Evolutionary conservation across 2,329 filamentous ascomycete species (phyloP), one percentile per base, ranked within the genome.

Genomic region (Fusarium citri): DNA sequence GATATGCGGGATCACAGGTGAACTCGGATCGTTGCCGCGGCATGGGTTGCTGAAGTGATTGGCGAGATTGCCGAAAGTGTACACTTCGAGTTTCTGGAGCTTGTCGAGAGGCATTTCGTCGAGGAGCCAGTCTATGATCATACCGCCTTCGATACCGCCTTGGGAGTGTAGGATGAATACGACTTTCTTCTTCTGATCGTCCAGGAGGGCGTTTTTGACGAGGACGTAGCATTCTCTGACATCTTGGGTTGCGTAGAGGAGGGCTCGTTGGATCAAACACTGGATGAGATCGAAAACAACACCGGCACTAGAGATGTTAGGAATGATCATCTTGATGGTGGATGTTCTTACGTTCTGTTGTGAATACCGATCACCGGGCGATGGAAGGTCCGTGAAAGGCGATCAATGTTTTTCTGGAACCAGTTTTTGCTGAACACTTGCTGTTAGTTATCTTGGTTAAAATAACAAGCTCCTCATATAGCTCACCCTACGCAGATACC

Each of bases 121-220:
- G 2, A 69, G 64, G 9, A 69, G 66, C 66, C 66, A 69, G 37
- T 69, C 65, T 8, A 69, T 37, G 7, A 69, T 69, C 60, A 69
- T 68, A 5, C 66, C 66, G 5, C 65, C 66, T 40, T 69, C 66
- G 1, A 69, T 69, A 15, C 65, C 60, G 0, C 66, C 60, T 11
- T 69, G 66, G 0, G 66, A 69, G 16, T 69, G 65, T 0, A 69
- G 49, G 4, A 69, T 68, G 14, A 69, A 42, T 41, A 69, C 14
- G 1, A 69, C 66, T 8, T 69, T 69, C 14, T 53, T 66, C 51
- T 65, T 66, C 5, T 46, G 26, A 1, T 50, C 43, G 4, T 62
- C 47, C 8, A 62, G 41, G 15, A 69, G 65, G 2, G 65, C 65
- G 15, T 62, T 56, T 31, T 69, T 69, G 12, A 69, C 56, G 14